phyloP scores from a whole-genome alignment of 257 asterid genomes.

The Prunella vulgaris region DNA sequence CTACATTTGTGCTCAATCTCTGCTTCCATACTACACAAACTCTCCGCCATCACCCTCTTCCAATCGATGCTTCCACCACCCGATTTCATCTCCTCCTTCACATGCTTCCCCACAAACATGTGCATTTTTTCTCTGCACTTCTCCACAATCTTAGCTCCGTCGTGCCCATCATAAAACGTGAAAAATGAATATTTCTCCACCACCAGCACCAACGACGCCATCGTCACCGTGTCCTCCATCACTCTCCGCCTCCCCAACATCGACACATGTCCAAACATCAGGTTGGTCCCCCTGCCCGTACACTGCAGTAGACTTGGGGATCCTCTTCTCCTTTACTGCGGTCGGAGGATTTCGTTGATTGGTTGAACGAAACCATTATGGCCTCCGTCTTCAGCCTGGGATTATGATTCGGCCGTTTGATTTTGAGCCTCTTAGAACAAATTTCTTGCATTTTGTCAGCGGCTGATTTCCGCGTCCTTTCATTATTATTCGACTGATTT shows the following conservation, averaged over 20 bases:
- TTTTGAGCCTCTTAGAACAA: too few relatives aligned
- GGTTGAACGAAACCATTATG: too few relatives aligned
- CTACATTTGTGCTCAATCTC: slow-evolving; percentile 17
- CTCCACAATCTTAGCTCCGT: slow-evolving; percentile 39
- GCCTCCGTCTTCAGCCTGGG: neutral
- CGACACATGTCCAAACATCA: slow-evolving; percentile 43
- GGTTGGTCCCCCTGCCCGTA: too few relatives aligned
- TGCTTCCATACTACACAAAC: slow-evolving; percentile 42
- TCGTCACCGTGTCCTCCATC: slow-evolving; percentile 52
- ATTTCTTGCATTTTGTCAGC: too few relatives aligned
- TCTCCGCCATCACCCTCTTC: slow-evolving; percentile 34
- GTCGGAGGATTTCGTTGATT: too few relatives aligned
- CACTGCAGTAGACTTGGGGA: too few relatives aligned
- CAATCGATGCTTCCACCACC: slow-evolving; percentile 32
- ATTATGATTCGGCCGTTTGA: too few relatives aligned
- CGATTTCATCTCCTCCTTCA: neutral
- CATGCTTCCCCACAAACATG: slow-evolving; percentile 25
- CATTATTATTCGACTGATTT: too few relatives aligned
- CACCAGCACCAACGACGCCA: slow-evolving; percentile 22
- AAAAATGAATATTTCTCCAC: slow-evolving; percentile 39
- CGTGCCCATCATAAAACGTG: slow-evolving; percentile 56
- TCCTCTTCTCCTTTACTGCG: too few relatives aligned
- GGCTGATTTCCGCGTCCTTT: too few relatives aligned
- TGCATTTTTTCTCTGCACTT: slow-evolving; percentile 44
- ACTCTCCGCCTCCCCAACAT: slow-evolving; percentile 55